phyloP scores from a whole-genome alignment of 768 basidiomycete genomes.

The Leccinum uliginosum region DNA sequence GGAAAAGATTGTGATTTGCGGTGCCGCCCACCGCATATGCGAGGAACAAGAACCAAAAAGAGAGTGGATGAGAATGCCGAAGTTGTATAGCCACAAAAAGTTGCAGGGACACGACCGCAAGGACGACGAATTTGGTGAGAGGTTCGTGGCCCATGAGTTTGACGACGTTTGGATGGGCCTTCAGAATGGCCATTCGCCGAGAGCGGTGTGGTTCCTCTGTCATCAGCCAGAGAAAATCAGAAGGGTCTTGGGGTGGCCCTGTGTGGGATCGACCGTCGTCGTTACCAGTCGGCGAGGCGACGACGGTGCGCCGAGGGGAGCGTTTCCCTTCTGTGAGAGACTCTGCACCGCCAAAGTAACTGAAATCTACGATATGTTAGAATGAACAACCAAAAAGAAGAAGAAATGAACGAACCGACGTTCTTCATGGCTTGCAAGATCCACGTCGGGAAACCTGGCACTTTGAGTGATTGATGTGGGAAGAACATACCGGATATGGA shows the following conservation, averaged over 20 bases:
- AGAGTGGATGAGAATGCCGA: slow-evolving; percentile 64
- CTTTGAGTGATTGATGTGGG: slow-evolving; percentile 17
- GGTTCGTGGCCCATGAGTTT: slow-evolving; percentile 97
- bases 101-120: slow-evolving; percentile 77
- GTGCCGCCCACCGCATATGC: slow-evolving; percentile 92
- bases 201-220: slow-evolving; percentile 96
- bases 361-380: slow-evolving; percentile 51
- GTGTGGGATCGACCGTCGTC: slow-evolving; percentile 40
- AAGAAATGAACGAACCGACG: slow-evolving; percentile 16
- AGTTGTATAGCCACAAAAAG: slow-evolving; percentile 59
- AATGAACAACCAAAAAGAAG: no score
- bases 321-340: slow-evolving; percentile 55
- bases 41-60: slow-evolving; percentile 63
- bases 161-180: slow-evolving; percentile 92
- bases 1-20: slow-evolving; percentile 95
- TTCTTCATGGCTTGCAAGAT: slow-evolving; percentile 13
- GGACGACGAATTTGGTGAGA: slow-evolving; percentile 86
- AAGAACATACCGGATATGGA: slow-evolving; percentile 19
- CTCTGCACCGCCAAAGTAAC: slow-evolving; percentile 81
- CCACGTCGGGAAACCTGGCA: neutral
- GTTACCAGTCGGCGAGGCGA: slow-evolving; percentile 35
- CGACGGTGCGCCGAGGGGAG: slow-evolving; percentile 48
- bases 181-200: slow-evolving; percentile 83
- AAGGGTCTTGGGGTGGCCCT: slow-evolving; percentile 65
- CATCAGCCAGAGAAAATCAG: slow-evolving; percentile 94